Base-by-base conservation (phyloP, 192 early-diverging fungal genomes). In the Spizellomyces punctatus region DNA sequence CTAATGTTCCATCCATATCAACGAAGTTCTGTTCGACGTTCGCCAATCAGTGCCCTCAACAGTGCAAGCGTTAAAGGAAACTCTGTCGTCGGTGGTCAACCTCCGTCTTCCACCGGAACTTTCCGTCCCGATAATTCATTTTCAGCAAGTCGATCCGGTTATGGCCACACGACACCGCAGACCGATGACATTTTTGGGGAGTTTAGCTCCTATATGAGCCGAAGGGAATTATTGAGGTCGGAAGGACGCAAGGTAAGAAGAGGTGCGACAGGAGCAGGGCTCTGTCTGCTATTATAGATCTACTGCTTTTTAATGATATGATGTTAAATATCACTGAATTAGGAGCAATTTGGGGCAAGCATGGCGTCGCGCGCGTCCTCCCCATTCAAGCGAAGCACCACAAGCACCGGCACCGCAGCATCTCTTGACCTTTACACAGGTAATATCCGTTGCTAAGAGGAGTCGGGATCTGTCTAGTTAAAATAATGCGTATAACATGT, bases 161-260 rank as follows among this genome's bases (percentile, higher is more conserved):
- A 58, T 52, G 66, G 14, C 27, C 27, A 36, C 1, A 36, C 27
- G 0, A 36, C 27, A 36, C 27, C 27, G 27, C 41, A 22, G 10
- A 14, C 55, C 45, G 68, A 70, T 27, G 68, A 70, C 27, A 70
- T 70, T 9, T 46, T 58, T 49, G 68, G 68, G 9, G 68, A 70
- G 43, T 70, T 70, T 57, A 59, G 61, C 27, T 57, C 21, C 7
- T 70, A 45, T 44, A 14, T 70, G 55, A 58, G 17, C 41, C 36
- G 58, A 27, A 42, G 45, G 22, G 68, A 70, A 22, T 47, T 70
- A 17, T 46, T 70, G 10, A 42, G 46, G 21, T 46, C 58, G 55
- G 57, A 70, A 42, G 46, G 21, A 43, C 58, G 55, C 55, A 70
- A 70, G 43, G 68, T 62, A 48, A 2, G 59, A 61, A 44, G 62